Conservation (phyloP, 768 basidiomycete genomes). For the Boletus pseudo-olivaceus region DNA sequence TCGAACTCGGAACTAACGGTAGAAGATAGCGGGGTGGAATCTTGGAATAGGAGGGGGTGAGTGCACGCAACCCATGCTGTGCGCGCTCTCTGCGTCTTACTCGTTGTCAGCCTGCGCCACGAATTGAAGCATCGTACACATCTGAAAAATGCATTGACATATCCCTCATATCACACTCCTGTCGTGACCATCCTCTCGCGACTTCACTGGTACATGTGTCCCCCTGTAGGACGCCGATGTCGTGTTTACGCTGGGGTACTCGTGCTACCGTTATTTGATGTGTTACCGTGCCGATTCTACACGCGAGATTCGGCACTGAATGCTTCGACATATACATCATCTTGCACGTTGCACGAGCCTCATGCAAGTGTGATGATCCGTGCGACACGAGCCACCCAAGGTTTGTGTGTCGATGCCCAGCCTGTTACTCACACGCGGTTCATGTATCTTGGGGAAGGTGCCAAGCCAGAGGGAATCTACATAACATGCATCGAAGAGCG, state of each 20-base stretch:
- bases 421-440: background rate
- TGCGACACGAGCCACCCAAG: background rate
- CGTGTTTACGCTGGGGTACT: background rate
- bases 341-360: conserved; percentile 5
- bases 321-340: background rate
- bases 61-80: background rate
- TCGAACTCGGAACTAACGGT: background rate
- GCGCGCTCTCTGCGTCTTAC: background rate
- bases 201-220: background rate
- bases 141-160: background rate
- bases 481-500: background rate
- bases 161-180: background rate
- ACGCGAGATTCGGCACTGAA: background rate
- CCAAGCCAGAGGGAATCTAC: background rate
- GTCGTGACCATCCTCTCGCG: background rate
- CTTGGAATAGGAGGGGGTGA: background rate
- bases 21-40: background rate
- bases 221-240: background rate
- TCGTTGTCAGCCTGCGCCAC: background rate
- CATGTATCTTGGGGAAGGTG: background rate
- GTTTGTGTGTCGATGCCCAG: background rate
- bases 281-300: background rate
- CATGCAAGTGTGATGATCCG: background rate
- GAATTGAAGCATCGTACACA: background rate
- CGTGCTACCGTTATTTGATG: background rate